Base-by-base conservation (phyloP, 345 rosid species). In the Salix viminalis region DNA sequence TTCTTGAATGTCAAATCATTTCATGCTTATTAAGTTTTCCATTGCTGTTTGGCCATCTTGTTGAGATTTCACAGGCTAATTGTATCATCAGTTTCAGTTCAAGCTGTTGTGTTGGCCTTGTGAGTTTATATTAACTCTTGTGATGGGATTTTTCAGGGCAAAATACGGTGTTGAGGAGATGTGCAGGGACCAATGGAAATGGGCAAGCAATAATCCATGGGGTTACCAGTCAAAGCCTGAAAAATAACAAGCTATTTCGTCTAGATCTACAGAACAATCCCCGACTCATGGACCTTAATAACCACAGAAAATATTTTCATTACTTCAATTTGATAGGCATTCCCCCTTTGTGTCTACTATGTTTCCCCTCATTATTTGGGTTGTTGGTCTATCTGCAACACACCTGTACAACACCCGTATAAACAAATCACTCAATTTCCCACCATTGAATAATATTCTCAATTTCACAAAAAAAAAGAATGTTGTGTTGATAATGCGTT, bases 141-240 rank as follows among this genome's bases (percentile, higher is more conserved):
- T 60, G 6, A 58, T 71, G 60, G n/a, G 5, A 15, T 70, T 77
- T 36, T 71, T 39, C 89, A 96, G 99, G 91, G 97, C 97, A 62
- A 89, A 90, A 80, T 96, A 91, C 84, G 98, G 98, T 60, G 86
- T 92, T 2, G 90, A 80, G 24, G 98, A 93, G 79, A 93, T 96
- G 97, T 93, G 99, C 88, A 85, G 92, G 80, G 96, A 92, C 75
- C 99, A 96, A 41, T 96, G 99, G 99, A 93, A 90, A 18, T 93
- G 99, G 98, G 97, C 92, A 36, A 81, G 87, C 80, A 90, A 85
- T 32, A 91, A 93, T 75, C 98, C 97, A 78, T 86, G 87, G 94
- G 99, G 99, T 41, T 96, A 89, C 86, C 92, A 86, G 74, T 76
- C 87, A 48, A 85, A 90, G 80, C 86, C 87, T 72, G 84, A 83